Evolutionary conservation across 345 rosid species (phyloP), one percentile per base, ranked within the genome.

Genomic region (Linum usitatissimum): DNA sequence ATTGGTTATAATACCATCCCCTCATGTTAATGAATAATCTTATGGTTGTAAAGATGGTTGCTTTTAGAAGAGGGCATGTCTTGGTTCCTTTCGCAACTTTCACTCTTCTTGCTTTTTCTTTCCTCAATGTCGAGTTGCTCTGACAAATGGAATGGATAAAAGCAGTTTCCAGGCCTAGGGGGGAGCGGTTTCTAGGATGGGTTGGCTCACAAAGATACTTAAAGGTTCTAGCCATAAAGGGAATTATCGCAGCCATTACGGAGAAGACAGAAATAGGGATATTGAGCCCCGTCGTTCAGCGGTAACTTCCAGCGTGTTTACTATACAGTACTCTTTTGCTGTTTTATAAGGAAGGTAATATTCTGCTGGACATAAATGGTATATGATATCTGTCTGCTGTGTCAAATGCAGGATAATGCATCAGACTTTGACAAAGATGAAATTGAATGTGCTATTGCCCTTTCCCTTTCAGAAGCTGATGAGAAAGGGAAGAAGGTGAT

Each of bases 351-450:
- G 38, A 34, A 4, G 38, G 38, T 34, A 34, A 23, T 34, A 34
- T 34, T 34, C 38, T 34, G 38, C 5, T 34, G 38, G 5, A 7
- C 38, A 34, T 1, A 34, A 23, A 34, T 5, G 38, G 38, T 55
- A 12, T 55, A n/a, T 6, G 13, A 28, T 55, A 18, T 19, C 5
- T 54, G 19, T 2, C 57, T 55, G 13, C 30, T n/a, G 12, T 55
- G 30, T 55, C 3, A 28, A 55, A 64, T 73, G 77, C 81, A 94
- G 99, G 96, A 81, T 69, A 80, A 79, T 63, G 79, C 82, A 30
- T 79, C 84, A n/a, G 95, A 78, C 74, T 84, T 82, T 58, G 97
- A 94, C 78, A 80, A 69, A 64, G 96, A 85, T 49, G 95, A 94
- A 12, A 75, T 88, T 64, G 97, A 88, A 1, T 67, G 70, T 64